Conservation (phyloP, 345 rosid genomes). For the Cardamine chenopodiifolia region DNA sequence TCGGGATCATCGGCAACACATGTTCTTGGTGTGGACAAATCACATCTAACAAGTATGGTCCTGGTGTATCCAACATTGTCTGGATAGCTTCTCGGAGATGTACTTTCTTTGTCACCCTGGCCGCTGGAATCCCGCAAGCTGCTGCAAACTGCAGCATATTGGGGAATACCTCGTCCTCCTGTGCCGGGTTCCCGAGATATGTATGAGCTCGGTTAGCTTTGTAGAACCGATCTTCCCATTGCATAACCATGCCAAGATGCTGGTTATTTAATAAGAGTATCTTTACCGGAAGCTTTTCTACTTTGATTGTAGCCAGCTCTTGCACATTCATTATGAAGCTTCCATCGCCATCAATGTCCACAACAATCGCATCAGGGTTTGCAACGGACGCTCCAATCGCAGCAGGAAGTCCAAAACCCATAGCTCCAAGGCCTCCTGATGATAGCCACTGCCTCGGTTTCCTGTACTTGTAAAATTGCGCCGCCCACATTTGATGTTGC, state of each 20-base stretch:
- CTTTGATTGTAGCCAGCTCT: constrained; percentile 83
- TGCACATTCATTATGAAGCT: constrained; percentile 97
- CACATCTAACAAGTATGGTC: constrained; percentile 87
- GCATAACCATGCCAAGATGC: constrained; percentile 96
- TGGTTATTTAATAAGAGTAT: constrained; percentile 82
- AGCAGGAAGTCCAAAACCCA: constrained; percentile 98
- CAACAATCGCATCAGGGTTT: constrained; percentile 72
- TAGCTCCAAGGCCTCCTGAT: constrained; percentile 92
- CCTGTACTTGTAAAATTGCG: constrained; percentile 93
- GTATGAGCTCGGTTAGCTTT: constrained; percentile 95
- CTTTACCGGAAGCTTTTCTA: constrained; percentile 88
- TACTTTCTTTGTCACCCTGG: constrained; percentile 68
- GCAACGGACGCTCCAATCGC: constrained; percentile 99
- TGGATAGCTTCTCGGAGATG: constrained; percentile 73
- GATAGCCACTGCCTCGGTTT: constrained; percentile 92
- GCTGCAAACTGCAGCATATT: constrained; percentile 83
- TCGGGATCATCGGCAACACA: constrained; percentile 96
- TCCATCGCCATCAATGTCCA: constrained; percentile 98
- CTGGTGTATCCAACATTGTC: constrained; percentile 89
- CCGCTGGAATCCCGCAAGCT: constrained; percentile 86
- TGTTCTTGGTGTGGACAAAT: constrained; percentile 98
- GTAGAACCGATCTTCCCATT: constrained; percentile 93
- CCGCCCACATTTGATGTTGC: constrained; percentile 99
- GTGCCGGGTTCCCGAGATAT: constrained; percentile 76
- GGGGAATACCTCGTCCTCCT: constrained; percentile 76